phyloP scores from a whole-genome alignment of 371 early-diverging fungal genomes.

The Mucor lusitanicus region DNA sequence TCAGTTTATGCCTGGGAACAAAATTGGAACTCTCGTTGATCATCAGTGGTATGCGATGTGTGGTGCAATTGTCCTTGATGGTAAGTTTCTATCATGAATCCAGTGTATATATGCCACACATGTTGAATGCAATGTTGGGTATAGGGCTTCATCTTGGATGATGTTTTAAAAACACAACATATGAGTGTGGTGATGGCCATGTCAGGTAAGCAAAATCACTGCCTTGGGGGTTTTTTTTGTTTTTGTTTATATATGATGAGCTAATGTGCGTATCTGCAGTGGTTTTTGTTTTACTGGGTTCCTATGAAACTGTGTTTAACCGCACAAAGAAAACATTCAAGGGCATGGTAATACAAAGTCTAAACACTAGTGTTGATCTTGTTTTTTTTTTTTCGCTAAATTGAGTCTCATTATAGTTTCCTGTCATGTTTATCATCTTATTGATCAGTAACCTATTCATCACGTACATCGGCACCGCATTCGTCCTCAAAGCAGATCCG shows the following conservation, averaged over 20 bases:
- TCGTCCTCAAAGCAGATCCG: slow-evolving; percentile 72
- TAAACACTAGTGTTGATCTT: neutral
- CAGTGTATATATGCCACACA: too few species aligned
- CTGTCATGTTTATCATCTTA: slow-evolving; percentile 48
- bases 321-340: slow-evolving; percentile 44
- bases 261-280: slow-evolving; percentile 20
- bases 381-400: too few species aligned
- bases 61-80: slow-evolving; percentile 48
- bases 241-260: neutral
- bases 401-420: slow-evolving; percentile 36
- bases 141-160: slow-evolving; percentile 47
- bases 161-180: slow-evolving; percentile 40
- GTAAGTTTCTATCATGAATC: slow-evolving; percentile 20
- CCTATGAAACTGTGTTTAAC: slow-evolving; percentile 47
- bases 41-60: slow-evolving; percentile 44
- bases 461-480: slow-evolving; percentile 58
- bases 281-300: slow-evolving; percentile 36
- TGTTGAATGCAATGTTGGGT: neutral
- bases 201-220: slow-evolving; percentile 30
- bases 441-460: slow-evolving; percentile 51
- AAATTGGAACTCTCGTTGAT: slow-evolving; percentile 43
- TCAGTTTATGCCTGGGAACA: slow-evolving; percentile 38
- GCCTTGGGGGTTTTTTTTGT: neutral
- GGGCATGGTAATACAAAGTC: slow-evolving; percentile 33
- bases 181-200: slow-evolving; percentile 35